Evolutionary conservation across 177 flowering plant species (phyloP).

Genomic region (Vitis hybrid): DNA sequence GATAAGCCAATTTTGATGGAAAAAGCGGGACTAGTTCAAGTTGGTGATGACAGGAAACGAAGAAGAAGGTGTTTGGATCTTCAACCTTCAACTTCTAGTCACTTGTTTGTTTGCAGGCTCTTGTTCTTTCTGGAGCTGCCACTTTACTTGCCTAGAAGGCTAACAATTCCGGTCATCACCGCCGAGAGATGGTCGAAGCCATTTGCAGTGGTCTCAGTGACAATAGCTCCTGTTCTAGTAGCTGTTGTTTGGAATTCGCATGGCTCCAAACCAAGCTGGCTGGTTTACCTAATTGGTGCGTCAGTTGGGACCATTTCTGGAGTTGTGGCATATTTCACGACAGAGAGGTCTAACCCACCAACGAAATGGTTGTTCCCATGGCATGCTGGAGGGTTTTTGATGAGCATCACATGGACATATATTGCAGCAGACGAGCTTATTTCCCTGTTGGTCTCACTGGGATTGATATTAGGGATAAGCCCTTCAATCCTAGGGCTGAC

Average conservation of each 20-base stretch:
- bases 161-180: slow-evolving; percentile 75
- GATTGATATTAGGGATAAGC: slow-evolving; percentile 54
- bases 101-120: slow-evolving; percentile 16
- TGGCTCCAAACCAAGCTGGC: slow-evolving; percentile 1
- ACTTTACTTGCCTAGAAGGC: slow-evolving; percentile 66
- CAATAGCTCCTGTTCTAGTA: slow-evolving; percentile 68
- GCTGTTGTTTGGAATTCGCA: slow-evolving; percentile 46
- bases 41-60: neutral
- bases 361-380: slow-evolving; percentile 58
- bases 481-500: slow-evolving; percentile 87
- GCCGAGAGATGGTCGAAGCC: slow-evolving; percentile 79
- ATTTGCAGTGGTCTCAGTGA: slow-evolving; percentile 62
- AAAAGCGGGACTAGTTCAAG: slow-evolving; percentile 14
- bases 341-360: slow-evolving; percentile 57
- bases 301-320: slow-evolving; percentile 49
- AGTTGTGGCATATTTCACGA: slow-evolving; percentile 44
- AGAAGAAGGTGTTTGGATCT: slow-evolving; percentile 13
- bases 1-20: slow-evolving; percentile 34
- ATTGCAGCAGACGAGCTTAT: slow-evolving; percentile 80
- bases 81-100: slow-evolving; percentile 24
- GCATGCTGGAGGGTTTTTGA: slow-evolving; percentile 79
- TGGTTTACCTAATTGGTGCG: slow-evolving; percentile 32
- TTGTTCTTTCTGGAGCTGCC: slow-evolving; percentile 54
- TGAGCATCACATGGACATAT: slow-evolving; percentile 89
- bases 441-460: slow-evolving; percentile 63